Conservation (phyloP, 805 yeast genomes). For the Yarrowia bubula region DNA sequence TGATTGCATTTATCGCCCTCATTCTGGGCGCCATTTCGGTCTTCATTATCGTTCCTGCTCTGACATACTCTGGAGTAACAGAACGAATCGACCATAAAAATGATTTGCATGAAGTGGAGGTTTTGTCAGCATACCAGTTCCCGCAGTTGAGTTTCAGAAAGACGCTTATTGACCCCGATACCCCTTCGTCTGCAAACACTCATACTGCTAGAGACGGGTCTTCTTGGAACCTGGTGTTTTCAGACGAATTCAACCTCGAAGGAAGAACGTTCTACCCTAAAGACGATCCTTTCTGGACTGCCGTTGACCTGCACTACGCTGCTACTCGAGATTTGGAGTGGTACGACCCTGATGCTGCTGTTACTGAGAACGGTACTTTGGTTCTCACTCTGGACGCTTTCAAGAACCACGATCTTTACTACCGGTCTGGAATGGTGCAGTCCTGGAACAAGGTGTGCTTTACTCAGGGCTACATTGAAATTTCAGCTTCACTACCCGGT, state of each 20-base stretch:
- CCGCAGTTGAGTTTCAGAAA: conserved; percentile 74
- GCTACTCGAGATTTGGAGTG: conserved; percentile 91
- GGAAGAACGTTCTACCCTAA: conserved; percentile 89
- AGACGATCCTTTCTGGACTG: conserved; percentile 90
- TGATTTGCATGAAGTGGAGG: conserved; percentile 68
- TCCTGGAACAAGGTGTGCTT: conserved; percentile 90
- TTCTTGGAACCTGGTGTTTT: conserved; percentile 72
- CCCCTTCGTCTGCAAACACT: conserved; percentile 54
- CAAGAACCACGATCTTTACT: conserved; percentile 71
- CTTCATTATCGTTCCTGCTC: conserved; percentile 75
- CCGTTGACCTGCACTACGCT: conserved; percentile 76
- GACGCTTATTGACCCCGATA: conserved; percentile 64
- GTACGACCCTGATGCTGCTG: conserved; percentile 89
- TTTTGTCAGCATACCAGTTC: conserved; percentile 88
- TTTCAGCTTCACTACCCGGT: conserved; percentile 75
- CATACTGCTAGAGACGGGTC: conserved; percentile 60
- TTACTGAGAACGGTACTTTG: conserved; percentile 72
- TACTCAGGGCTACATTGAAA: conserved; percentile 77
- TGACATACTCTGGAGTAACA: conserved; percentile 72
- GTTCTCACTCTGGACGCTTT: conserved; percentile 74
- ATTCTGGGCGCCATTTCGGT: conserved; percentile 64
- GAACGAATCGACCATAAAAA: conserved; percentile 68
- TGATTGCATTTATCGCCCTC: conserved; percentile 49
- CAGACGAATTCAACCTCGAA: conserved; percentile 86
- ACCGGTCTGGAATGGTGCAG: conserved; percentile 89